A percentile compares a stretch with the other conserved stretches of the same genome.
These are phyloP conservation scores for Talaromyces piceae DNA, from an alignment of 2,329 filamentous ascomycete species.

Conservation along the genomic window DNA sequence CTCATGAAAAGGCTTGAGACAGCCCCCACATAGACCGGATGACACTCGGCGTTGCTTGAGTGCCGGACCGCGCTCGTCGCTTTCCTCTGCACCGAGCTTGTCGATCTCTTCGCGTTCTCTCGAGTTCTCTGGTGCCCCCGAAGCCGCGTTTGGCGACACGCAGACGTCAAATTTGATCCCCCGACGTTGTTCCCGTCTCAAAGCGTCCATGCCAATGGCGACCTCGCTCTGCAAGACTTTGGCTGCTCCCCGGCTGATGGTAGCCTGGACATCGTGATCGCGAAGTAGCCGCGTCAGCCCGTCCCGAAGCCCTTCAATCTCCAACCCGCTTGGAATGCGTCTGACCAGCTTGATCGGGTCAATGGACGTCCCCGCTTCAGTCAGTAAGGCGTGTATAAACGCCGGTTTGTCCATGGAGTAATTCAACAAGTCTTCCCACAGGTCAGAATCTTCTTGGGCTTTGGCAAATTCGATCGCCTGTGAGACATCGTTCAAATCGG, in stretches of 20 bases:
- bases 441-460: slow-evolving; percentile 79
- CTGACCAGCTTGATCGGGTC: slow-evolving; percentile 85
- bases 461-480: slow-evolving; percentile 94
- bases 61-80: slow-evolving; percentile 10
- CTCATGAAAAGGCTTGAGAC: slow-evolving; percentile 28
- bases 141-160: slow-evolving; percentile 9
- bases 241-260: slow-evolving; percentile 84
- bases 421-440: slow-evolving; percentile 90
- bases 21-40: slow-evolving; percentile 32
- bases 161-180: slow-evolving; percentile 84
- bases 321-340: slow-evolving; percentile 84
- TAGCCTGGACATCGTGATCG: slow-evolving; percentile 91
- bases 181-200: slow-evolving; percentile 71
- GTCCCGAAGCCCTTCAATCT: slow-evolving; percentile 83
- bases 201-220: slow-evolving; percentile 67
- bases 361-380: slow-evolving; percentile 89
- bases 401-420: slow-evolving; percentile 97
- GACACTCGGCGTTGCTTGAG: slow-evolving; percentile 8
- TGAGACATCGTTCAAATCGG: slow-evolving; percentile 81
- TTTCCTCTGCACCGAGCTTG: slow-evolving; percentile 9
- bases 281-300: slow-evolving; percentile 86
- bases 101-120: slow-evolving; percentile 10
- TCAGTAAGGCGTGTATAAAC: slow-evolving; percentile 85
- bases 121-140: neutral
- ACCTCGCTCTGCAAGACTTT: slow-evolving; percentile 83